A percentile compares a stretch with the other conserved stretches of the same genome.
phyloP scores from a whole-genome alignment of 306 rosid species.

The Vicia villosa region DNA sequence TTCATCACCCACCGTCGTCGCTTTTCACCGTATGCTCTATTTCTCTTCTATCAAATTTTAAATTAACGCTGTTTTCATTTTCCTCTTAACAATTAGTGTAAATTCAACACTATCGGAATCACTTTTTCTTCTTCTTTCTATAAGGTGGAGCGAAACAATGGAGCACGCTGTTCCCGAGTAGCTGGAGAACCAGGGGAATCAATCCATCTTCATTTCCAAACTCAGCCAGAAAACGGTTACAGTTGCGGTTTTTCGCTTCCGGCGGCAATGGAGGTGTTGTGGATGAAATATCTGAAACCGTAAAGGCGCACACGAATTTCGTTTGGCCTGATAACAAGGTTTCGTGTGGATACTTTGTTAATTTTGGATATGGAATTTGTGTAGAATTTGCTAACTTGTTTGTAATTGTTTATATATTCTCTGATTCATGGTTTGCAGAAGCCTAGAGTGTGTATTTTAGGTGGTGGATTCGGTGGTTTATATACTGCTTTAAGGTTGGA shows the following conservation, averaged over 20 bases:
- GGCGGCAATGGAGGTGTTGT: slow-evolving; percentile 47
- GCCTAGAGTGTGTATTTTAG: slow-evolving; percentile 87
- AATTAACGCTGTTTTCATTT: neutral
- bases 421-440: slow-evolving; percentile 48
- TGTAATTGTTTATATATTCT: slow-evolving; percentile 19
- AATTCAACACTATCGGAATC: neutral
- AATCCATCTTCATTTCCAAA: slow-evolving; percentile 35
- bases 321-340: slow-evolving; percentile 79
- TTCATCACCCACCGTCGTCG: slow-evolving; percentile 47
- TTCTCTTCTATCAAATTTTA: slow-evolving; percentile 3
- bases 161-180: slow-evolving; percentile 44
- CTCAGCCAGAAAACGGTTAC: slow-evolving; percentile 44
- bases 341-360: neutral
- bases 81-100: neutral
- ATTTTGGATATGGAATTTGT: neutral
- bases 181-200: slow-evolving; percentile 38
- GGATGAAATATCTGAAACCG: slow-evolving; percentile 56
- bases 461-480: slow-evolving; percentile 98
- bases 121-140: neutral
- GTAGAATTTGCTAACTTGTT: neutral
- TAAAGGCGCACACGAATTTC: slow-evolving; percentile 47
- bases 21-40: slow-evolving; percentile 51
- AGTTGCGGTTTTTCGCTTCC: slow-evolving; percentile 46
- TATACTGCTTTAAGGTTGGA: slow-evolving; percentile 93
- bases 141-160: slow-evolving; percentile 53